These are phyloP conservation scores for Setaria italica DNA, from an alignment of 202 grass and related monocot species.

Conservation along the genomic window DNA sequence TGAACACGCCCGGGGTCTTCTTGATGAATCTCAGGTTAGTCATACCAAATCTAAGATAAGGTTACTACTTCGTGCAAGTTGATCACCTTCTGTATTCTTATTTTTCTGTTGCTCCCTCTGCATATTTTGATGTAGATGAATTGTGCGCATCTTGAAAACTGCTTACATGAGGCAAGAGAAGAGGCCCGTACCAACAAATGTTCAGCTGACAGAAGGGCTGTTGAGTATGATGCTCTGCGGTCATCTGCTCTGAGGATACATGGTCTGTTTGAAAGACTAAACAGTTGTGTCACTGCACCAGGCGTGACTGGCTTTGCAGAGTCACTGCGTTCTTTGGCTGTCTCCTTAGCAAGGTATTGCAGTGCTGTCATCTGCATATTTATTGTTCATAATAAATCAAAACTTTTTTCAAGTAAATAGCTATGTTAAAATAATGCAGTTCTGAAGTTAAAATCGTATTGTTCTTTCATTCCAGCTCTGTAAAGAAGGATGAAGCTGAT, in stretches of 20 bases:
- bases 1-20: conserved; percentile 68
- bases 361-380: neutral
- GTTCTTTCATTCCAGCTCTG: conserved; percentile 53
- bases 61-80: conserved; percentile 32
- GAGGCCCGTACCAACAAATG: conserved; percentile 92
- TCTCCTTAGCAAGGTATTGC: conserved; percentile 79
- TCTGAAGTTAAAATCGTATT: conserved; percentile 13
- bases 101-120: conserved; percentile 19
- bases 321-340: conserved; percentile 73
- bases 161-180: conserved; percentile 93
- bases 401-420: neutral
- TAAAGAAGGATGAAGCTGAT: conserved; percentile 92
- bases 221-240: conserved; percentile 83
- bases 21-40: conserved; percentile 96
- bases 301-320: conserved; percentile 69
- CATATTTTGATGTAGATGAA: conserved; percentile 70
- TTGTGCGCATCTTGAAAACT: conserved; percentile 93
- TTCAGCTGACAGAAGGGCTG: conserved; percentile 93
- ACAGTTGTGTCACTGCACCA: conserved; percentile 66
- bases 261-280: conserved; percentile 85
- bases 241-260: conserved; percentile 83
- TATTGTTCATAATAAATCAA: neutral
- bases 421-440: neutral
- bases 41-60: conserved; percentile 31
- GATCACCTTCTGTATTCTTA: conserved; percentile 13